A percentile compares a stretch with the other conserved stretches of the same genome.
Evolutionary conservation across 441 rosid species (phyloP).

Genomic region (Hura crepitans): DNA sequence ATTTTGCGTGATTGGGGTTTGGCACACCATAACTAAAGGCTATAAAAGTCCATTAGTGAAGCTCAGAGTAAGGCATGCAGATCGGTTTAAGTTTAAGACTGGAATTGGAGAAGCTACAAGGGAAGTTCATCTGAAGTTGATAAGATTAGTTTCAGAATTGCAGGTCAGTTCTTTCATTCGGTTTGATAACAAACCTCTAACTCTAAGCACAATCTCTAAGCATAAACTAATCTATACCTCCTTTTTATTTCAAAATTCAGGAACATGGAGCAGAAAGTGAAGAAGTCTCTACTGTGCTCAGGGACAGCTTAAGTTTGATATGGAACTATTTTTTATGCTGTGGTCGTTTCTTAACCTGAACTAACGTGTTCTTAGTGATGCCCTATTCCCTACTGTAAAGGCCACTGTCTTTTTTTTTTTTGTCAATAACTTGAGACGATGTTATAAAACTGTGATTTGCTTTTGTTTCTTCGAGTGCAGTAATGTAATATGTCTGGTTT

Average conservation of each 20-base stretch:
- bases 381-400: neutral
- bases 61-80: slow-evolving; percentile 47
- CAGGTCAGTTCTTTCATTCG: slow-evolving; percentile 27
- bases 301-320: slow-evolving; percentile 38
- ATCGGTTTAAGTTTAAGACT: slow-evolving; percentile 45
- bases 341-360: slow-evolving; percentile 18
- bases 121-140: slow-evolving; percentile 43
- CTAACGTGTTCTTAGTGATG: neutral
- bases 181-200: too few species aligned
- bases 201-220: too few species aligned
- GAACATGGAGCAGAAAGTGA: slow-evolving; percentile 30
- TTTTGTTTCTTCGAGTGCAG: neutral
- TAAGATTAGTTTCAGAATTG: slow-evolving; percentile 33
- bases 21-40: slow-evolving; percentile 38
- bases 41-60: slow-evolving; percentile 35
- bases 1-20: slow-evolving; percentile 40
- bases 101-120: slow-evolving; percentile 34
- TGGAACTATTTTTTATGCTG: slow-evolving; percentile 45
- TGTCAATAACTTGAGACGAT: neutral
- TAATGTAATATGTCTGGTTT: neutral
- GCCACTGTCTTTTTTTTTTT: neutral
- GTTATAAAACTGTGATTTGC: neutral
- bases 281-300: slow-evolving; percentile 34
- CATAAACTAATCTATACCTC: neutral
- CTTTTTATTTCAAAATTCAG: slow-evolving; percentile 23